Conservation (phyloP, 176 grass and related monocot species). For the Avena atlantica region DNA sequence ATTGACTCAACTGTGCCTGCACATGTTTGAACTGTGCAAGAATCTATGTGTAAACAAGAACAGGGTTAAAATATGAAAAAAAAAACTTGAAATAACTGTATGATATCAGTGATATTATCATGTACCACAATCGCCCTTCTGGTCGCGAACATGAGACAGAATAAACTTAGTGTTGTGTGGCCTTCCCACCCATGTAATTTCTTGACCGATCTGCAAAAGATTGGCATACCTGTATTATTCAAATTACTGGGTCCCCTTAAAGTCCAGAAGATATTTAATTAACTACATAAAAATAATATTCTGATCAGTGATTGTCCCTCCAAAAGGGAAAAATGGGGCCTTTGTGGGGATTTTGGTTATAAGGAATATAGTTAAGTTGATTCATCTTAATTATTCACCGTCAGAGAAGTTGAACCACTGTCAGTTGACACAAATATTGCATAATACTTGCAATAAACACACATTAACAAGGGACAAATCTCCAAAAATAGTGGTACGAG, state of each 20-base stretch:
- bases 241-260: too few species aligned
- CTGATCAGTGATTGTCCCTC: too few species aligned
- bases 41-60: not conserved
- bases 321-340: too few species aligned
- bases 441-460: too few species aligned
- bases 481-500: too few species aligned
- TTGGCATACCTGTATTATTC: not conserved
- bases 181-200: not conserved
- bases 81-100: not conserved
- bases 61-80: not conserved
- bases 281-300: not conserved
- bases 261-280: not conserved
- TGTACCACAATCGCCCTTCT: not conserved
- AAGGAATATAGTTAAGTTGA: too few species aligned
- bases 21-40: slow-evolving; percentile 13
- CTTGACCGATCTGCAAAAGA: not conserved
- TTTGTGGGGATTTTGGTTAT: too few species aligned
- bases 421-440: too few species aligned
- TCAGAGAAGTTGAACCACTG: too few species aligned
- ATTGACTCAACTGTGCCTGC: not conserved
- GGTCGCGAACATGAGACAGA: not conserved
- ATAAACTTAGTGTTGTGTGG: slow-evolving; percentile 8
- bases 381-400: too few species aligned
- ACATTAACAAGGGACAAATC: too few species aligned
- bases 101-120: not conserved